phyloP scores from a whole-genome alignment of 768 basidiomycete species.

The Naematelia aurantialba region DNA sequence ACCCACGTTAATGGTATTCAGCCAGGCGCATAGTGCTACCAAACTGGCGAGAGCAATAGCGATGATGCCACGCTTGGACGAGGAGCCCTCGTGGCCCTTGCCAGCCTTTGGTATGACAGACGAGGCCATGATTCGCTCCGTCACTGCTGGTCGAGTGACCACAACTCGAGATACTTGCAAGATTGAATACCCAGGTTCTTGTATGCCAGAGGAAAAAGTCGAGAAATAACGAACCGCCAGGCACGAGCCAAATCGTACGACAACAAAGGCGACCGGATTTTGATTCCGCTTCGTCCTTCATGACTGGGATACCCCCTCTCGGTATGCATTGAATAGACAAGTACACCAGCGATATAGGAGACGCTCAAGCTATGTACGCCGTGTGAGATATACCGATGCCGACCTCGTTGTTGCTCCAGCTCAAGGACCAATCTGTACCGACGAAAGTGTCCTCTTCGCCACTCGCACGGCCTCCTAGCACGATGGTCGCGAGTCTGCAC shows the following conservation, averaged over 20 bases:
- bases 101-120: neutral
- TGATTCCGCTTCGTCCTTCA: neutral
- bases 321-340: no score
- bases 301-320: neutral
- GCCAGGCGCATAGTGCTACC: slow-evolving; percentile 19
- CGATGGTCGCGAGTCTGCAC: no score
- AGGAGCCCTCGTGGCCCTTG: neutral
- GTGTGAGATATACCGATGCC: no score
- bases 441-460: no score
- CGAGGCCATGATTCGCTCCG: neutral
- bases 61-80: neutral
- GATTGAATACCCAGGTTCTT: no score
- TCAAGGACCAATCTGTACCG: no score
- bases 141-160: neutral
- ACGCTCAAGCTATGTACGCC: no score
- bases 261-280: neutral
- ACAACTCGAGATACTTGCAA: neutral
- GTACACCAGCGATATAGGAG: no score
- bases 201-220: no score
- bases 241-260: neutral
- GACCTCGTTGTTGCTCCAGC: no score
- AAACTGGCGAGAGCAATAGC: slow-evolving; percentile 27
- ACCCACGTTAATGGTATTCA: slow-evolving; percentile 46
- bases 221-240: neutral
- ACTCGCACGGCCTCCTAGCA: no score